Percentiles rank a stretch among this genome's conserved stretches.
phyloP scores from a whole-genome alignment of 2,329 filamentous ascomycete genomes.

The Magnaporthiopsis rhizophila region DNA sequence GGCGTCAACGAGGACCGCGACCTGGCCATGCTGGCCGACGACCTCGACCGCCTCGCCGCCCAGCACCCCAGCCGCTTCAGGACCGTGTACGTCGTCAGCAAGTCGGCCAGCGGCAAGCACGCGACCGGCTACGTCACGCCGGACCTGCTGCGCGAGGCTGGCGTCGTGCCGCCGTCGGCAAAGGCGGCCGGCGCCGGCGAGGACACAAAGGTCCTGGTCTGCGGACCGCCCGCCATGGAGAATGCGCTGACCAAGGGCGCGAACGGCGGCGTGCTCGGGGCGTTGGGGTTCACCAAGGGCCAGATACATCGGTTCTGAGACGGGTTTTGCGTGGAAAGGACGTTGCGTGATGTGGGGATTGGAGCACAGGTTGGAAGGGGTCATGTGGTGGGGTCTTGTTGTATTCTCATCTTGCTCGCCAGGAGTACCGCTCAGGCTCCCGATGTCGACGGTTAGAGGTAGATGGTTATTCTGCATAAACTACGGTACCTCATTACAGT shows the following conservation, averaged over 20 bases:
- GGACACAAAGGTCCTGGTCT: conserved; percentile 56
- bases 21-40: conserved; percentile 38
- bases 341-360: too few species aligned
- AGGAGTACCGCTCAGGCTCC: too few species aligned
- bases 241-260: conserved; percentile 32
- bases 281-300: conserved; percentile 49
- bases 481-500: too few species aligned
- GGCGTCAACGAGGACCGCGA: conserved; percentile 59
- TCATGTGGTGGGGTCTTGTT: too few species aligned
- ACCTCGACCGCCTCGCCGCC: conserved; percentile 43
- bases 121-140: conserved; percentile 50
- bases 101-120: conserved; percentile 25
- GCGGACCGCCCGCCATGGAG: conserved; percentile 63
- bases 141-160: conserved; percentile 44
- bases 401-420: too few species aligned
- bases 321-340: too few species aligned
- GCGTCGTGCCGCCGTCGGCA: conserved; percentile 22
- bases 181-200: conserved; percentile 17
- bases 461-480: too few species aligned
- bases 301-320: conserved; percentile 48
- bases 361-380: too few species aligned
- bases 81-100: conserved; percentile 49
- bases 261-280: conserved; percentile 40
- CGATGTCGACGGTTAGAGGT: too few species aligned
- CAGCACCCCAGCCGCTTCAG: conserved; percentile 47